A percentile compares a stretch with the other conserved stretches of the same genome.
Evolutionary conservation across 108 stramenopile species (phyloP).

Genomic region (Skeletonema marinoi): DNA sequence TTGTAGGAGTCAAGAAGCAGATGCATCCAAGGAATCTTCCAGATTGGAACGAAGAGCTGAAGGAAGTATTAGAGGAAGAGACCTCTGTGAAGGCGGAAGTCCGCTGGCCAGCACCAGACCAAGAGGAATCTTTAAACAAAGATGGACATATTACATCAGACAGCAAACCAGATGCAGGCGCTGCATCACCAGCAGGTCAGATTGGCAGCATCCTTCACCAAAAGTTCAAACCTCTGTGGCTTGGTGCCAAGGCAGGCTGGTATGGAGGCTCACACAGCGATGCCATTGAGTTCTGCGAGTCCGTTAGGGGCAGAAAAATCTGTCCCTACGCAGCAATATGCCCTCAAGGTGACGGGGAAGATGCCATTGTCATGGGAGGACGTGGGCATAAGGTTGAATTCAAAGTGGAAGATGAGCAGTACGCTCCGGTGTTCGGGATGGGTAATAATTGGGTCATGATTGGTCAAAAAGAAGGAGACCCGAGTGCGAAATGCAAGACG

Average conservation of each 20-base stretch:
- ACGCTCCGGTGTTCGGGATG: conserved; percentile 10
- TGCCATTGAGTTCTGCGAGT: conserved; percentile 18
- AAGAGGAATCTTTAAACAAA: neutral
- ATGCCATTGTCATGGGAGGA: conserved; percentile 10
- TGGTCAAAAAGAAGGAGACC: conserved; percentile 20
- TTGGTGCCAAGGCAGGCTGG: conserved; percentile 19
- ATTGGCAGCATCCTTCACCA: conserved; percentile 2
- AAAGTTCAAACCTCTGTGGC: conserved; percentile 18
- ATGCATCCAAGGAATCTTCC: neutral
- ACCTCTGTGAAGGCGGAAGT: neutral
- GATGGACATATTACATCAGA: neutral
- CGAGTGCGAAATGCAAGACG: conserved; percentile 6
- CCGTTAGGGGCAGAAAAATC: conserved; percentile 1
- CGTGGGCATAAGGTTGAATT: conserved; percentile 2
- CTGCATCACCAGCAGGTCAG: neutral
- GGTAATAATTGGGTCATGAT: conserved; percentile 26
- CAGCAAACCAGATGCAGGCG: neutral
- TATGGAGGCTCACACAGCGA: conserved; percentile 16
- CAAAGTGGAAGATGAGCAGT: conserved; percentile 15
- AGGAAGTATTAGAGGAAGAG: neutral
- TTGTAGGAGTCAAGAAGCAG: neutral
- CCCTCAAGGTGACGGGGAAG: conserved; percentile 3
- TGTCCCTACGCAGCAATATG: conserved; percentile 19
- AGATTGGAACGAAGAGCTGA: conserved; percentile 1
- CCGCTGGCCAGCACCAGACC: neutral